Evolutionary conservation across 1,284 basidiomycete genomes (phyloP), one percentile per base, ranked within the genome.

Genomic region (Naganishia sp.): DNA sequence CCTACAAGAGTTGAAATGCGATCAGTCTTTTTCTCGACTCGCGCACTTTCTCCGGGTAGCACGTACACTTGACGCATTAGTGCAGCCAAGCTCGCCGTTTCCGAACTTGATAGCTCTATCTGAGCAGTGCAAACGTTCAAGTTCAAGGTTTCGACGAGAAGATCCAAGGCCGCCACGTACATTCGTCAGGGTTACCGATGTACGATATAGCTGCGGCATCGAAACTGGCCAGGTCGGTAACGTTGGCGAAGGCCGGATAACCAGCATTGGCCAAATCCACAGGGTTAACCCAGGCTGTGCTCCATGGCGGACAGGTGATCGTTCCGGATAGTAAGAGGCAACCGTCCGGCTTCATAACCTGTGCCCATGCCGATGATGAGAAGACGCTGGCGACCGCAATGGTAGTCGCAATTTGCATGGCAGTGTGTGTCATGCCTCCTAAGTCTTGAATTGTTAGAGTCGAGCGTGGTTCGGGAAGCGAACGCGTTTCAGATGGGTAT

Each of bases 121-220:
- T 67, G 25, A 52, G 28, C 23, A 28, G 23, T 10, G 23, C 18
- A 41, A 31, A 47, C 65, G 55, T 52, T 72, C 67, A 71, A 71
- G 73, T 39, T 39, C 35, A 13, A 39, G 35, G 13, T 39, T 6
- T 39, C 35, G 13, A 9, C 35, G 4, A 13, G 13, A 39, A 13
- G 35, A 9, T 39, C 35, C 35, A 9, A 15, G 23, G 17, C 23
- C 23, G 69, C 17, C 39, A 58, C 67, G 64, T 67, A 70, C 75
- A 82, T 47, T 77, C 75, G 57, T 71, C 72, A 6, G 70, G 71
- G 52, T 77, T 71, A 25, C 75, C 73, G 53, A 82, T 75, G 72
- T 82, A 83, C 42, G 68, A 67, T 6, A 76, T 63, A 39, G 78
- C 79, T 21, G 75, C 75, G 43, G 72, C 70, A 69, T 81, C 81